A percentile compares a stretch with the other conserved stretches of the same genome.
Conservation (phyloP, 2,329 filamentous ascomycete species). For the Rachicladosporium sp. region DNA sequence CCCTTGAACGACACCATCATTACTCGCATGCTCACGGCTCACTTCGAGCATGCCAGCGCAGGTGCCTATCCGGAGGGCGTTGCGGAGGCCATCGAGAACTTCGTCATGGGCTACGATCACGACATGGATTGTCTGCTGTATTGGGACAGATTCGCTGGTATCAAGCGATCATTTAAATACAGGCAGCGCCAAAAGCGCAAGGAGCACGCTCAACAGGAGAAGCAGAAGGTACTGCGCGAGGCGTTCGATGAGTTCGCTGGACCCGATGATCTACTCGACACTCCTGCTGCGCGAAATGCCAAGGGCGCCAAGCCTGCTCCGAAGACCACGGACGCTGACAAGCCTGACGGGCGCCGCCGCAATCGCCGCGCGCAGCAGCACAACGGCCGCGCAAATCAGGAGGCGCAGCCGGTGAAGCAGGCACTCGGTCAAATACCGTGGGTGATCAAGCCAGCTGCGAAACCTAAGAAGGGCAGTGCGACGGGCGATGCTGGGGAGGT, state of each 20-base stretch:
- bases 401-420: too few relatives aligned
- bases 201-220: constrained; percentile 1
- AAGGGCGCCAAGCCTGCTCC: constrained; percentile 1
- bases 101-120: constrained; percentile 2
- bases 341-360: constrained; percentile 4
- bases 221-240: constrained; percentile 2
- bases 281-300: not conserved
- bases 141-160: not conserved
- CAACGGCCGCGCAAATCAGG: constrained; percentile 1
- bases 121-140: constrained; percentile 1
- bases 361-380: constrained; percentile 6
- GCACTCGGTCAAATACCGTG: too few relatives aligned
- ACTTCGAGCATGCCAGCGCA: constrained; percentile 5
- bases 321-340: constrained; percentile 1
- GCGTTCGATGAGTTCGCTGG: constrained; percentile 4
- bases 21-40: constrained; percentile 10
- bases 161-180: constrained; percentile 1
- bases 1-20: constrained; percentile 8
- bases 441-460: too few relatives aligned
- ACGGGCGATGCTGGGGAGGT: too few relatives aligned
- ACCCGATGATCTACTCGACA: not conserved
- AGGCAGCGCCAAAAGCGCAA: constrained; percentile 1
- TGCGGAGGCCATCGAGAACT: constrained; percentile 4
- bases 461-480: too few relatives aligned
- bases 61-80: constrained; percentile 2